Base-by-base conservation (phyloP, 1,284 basidiomycete species). In the Ganoderma boninense region DNA sequence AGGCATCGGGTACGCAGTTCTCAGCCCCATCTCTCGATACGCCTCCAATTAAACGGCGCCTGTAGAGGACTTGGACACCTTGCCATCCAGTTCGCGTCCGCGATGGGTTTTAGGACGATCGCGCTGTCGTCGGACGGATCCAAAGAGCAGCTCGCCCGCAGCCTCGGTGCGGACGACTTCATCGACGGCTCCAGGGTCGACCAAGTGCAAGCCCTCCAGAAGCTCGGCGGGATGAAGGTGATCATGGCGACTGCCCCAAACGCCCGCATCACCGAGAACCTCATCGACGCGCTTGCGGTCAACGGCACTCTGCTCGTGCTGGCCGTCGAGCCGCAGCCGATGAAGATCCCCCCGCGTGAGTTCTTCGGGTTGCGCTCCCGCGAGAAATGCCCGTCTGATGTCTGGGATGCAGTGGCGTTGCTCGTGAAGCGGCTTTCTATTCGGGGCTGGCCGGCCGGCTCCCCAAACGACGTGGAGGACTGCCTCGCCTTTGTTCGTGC, bases 11-110 rank as follows among this genome's bases (percentile, higher is more conserved):
- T 73, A 72, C 65, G 78, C 70, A 40, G 13, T 62, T 62, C 20
- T n/a, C 13, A 20, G 35, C 35, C 5, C 4, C 18, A 1, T 29
- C 29, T 5, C 43, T 35, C 57, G 23, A n/a, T 10, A 16, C n/a
- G 20, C 20, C 29, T 61, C 38, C 6, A 2, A 35, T 0, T n/a
- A n/a, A 23, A 44, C 29, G 18, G 29, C 29, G 10, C 7, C 26
- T 40, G 14, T 68, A 79, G 79, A 0, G 80, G 80, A 14, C 73
- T 81, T 5, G 80, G 80, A 43, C 80, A 80, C 62, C 79, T 81
- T 62, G 80, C 76, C 7, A 66, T 81, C 64, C 80, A 81, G 65
- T 80, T 77, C 71, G 69, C 76, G 20, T 67, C 71, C 32, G 74
- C 73, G 26, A 78, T 81, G 75, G 80, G 80, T 56, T 79, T 75